Percentiles rank a stretch among this genome's conserved stretches.
Evolutionary conservation across 2,329 filamentous ascomycete species (phyloP).

Genomic region (Aspergillus luchuensis): DNA sequence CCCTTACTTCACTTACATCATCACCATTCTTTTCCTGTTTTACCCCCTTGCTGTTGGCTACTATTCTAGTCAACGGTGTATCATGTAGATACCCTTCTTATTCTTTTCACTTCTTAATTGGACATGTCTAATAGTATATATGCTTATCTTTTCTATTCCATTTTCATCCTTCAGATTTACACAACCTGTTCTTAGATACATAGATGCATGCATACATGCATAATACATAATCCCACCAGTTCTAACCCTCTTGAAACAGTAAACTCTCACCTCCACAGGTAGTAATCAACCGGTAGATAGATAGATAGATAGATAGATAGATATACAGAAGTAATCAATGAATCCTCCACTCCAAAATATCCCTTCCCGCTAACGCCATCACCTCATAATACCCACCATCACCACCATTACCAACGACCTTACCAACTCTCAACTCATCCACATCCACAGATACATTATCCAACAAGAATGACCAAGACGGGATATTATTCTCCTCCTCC

Average conservation of each 20-base stretch:
- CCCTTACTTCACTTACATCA: neutral
- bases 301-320: too few species aligned
- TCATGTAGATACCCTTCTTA: conserved; percentile 17
- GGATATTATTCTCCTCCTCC: conserved; percentile 9
- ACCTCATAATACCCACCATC: neutral
- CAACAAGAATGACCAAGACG: neutral
- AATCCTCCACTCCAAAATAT: conserved; percentile 8
- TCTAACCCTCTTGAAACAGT: neutral
- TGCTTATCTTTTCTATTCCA: conserved; percentile 1
- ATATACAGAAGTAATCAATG: neutral
- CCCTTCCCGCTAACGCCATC: neutral
- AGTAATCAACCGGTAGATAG: too few species aligned
- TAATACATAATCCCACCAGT: neutral
- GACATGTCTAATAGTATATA: conserved; percentile 11
- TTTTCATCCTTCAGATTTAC: neutral
- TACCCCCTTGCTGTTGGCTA: neutral
- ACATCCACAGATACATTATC: neutral
- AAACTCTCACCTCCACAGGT: too few species aligned
- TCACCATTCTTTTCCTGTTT: neutral
- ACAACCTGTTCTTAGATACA: neutral
- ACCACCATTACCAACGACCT: neutral
- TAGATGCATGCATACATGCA: neutral
- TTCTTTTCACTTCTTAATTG: conserved; percentile 14
- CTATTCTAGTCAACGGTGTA: conserved; percentile 5
- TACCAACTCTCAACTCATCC: neutral